These are phyloP conservation scores for Syncephalis fuscata DNA, from an alignment of 371 early-diverging fungal genomes.

Conservation along the genomic window DNA sequence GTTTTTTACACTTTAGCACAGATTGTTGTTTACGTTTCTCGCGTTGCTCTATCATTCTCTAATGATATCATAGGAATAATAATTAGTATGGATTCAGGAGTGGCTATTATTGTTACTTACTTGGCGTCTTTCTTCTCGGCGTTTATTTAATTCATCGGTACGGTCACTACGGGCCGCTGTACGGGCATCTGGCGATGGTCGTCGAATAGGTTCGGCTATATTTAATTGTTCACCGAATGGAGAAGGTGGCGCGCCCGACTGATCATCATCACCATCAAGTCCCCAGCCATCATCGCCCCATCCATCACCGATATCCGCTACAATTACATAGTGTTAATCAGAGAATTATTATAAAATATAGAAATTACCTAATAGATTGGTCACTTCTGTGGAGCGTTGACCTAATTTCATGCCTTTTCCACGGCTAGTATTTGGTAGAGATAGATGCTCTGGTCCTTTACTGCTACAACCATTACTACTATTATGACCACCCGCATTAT, in stretches of 20 bases:
- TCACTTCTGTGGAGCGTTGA: slow-evolving; percentile 1
- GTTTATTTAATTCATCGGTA: slow-evolving; percentile 11
- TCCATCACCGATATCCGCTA: slow-evolving; percentile 8
- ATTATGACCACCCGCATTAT: too few relatives aligned
- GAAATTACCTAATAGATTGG: slow-evolving; percentile 2
- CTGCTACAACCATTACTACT: too few relatives aligned
- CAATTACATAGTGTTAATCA: background rate
- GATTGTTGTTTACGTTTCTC: background rate
- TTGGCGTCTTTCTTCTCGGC: slow-evolving; percentile 15
- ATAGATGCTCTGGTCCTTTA: too few relatives aligned
- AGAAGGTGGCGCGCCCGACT: too few relatives aligned
- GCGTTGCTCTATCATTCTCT: background rate
- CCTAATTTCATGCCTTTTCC: slow-evolving; percentile 4
- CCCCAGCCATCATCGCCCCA: slow-evolving; percentile 23
- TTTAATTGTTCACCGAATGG: slow-evolving; percentile 1
- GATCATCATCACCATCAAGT: slow-evolving; percentile 16
- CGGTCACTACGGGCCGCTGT: slow-evolving; percentile 13
- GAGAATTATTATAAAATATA: too few relatives aligned
- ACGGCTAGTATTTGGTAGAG: too few relatives aligned
- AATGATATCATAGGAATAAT: background rate
- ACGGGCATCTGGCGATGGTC: background rate
- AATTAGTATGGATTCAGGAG: background rate
- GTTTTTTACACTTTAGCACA: too few relatives aligned
- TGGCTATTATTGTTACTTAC: slow-evolving; percentile 7
- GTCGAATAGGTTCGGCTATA: background rate